A percentile compares a stretch with the other conserved stretches of the same genome.
phyloP scores from a whole-genome alignment of 2,329 filamentous ascomycete genomes.

The Tolypocladium tropicale region DNA sequence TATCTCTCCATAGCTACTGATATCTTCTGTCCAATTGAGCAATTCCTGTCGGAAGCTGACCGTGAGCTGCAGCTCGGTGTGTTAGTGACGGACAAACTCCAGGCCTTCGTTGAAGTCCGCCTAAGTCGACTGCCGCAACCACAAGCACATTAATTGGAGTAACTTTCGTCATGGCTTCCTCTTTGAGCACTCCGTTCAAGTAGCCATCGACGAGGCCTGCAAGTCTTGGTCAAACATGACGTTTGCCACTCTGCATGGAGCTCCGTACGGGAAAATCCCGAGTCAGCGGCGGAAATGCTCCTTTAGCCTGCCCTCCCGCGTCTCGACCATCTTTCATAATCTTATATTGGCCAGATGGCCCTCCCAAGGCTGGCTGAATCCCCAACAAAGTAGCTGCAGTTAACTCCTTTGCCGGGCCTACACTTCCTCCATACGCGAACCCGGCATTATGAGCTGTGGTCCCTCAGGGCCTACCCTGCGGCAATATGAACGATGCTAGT shows the following conservation, averaged over 20 bases:
- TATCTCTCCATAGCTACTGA: background rate
- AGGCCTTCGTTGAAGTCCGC: background rate
- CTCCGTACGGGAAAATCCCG: background rate
- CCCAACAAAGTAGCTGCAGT: too few relatives aligned
- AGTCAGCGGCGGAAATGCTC: background rate
- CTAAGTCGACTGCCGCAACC: slow-evolving; percentile 7
- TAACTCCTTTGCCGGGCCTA: background rate
- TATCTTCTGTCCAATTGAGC: background rate
- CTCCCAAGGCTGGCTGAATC: background rate
- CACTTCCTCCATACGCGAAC: background rate
- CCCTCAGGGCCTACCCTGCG: background rate
- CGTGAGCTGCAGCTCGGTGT: slow-evolving; percentile 1
- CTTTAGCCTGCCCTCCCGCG: background rate
- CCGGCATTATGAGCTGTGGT: background rate
- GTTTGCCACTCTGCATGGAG: background rate
- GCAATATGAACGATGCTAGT: background rate
- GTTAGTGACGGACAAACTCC: background rate
- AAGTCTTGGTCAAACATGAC: background rate
- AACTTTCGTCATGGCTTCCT: background rate
- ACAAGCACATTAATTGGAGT: background rate
- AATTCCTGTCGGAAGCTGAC: slow-evolving; percentile 5
- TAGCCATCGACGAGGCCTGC: background rate
- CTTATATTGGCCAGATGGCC: background rate
- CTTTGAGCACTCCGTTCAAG: background rate
- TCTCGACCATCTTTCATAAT: background rate